phyloP scores from a whole-genome alignment of 768 basidiomycete species.

The Dioszegia crocea region DNA sequence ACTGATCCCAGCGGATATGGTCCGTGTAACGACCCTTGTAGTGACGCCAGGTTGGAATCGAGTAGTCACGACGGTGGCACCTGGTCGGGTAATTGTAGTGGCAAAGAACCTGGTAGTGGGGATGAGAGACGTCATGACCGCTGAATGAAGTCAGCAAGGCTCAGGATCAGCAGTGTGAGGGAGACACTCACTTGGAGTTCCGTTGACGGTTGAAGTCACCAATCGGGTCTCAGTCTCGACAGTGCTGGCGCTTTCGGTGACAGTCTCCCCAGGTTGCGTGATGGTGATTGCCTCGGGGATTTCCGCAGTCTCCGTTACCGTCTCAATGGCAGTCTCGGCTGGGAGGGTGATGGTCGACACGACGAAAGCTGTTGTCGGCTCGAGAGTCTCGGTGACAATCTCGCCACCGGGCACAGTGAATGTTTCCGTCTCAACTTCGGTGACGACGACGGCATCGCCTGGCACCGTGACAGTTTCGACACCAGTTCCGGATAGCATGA shows the following conservation, averaged over 20 bases:
- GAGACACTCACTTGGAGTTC: slow-evolving; percentile 14
- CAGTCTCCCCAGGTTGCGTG: not conserved
- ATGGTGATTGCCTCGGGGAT: slow-evolving; percentile 7
- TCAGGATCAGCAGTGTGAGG: not conserved
- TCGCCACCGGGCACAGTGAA: too few species aligned
- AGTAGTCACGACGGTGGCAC: slow-evolving; percentile 1
- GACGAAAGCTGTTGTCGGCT: not conserved
- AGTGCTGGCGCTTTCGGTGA: not conserved
- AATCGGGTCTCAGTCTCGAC: slow-evolving; percentile 3
- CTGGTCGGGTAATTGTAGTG: not conserved
- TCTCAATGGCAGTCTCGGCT: slow-evolving; percentile 7
- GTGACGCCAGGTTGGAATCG: not conserved
- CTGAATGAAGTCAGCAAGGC: slow-evolving; percentile 5
- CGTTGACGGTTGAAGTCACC: slow-evolving; percentile 8
- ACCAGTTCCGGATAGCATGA: too few species aligned
- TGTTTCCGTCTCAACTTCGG: too few species aligned
- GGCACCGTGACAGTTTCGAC: too few species aligned
- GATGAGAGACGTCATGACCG: slow-evolving; percentile 10
- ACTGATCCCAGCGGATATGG: slow-evolving; percentile 1
- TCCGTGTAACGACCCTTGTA: slow-evolving; percentile 8
- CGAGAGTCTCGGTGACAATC: too few species aligned
- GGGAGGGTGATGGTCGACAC: slow-evolving; percentile 7
- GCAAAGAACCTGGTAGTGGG: slow-evolving; percentile 10
- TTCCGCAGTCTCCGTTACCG: slow-evolving; percentile 4
- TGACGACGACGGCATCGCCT: too few species aligned